Conservation (phyloP, 768 basidiomycete species). For the Collybia mongolica region DNA sequence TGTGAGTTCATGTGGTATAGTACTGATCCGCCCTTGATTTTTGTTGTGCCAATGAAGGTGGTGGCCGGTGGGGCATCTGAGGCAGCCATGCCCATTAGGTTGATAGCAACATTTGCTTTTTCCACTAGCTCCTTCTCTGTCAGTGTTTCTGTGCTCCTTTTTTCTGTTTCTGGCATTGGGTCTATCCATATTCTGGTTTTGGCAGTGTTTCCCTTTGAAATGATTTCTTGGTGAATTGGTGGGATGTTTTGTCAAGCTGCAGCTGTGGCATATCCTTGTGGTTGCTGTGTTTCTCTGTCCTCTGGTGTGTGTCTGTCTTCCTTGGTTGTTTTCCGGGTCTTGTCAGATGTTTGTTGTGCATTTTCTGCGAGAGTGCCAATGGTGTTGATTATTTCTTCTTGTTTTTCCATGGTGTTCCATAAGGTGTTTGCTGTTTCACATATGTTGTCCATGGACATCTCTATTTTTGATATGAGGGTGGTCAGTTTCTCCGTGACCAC, state of each 20-base stretch:
- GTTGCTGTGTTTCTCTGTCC: not conserved
- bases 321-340: not conserved
- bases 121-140: conserved; percentile 1
- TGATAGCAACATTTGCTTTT: not conserved
- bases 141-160: not conserved
- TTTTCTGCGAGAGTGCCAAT: not conserved
- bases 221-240: not conserved
- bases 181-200: not conserved
- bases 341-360: not conserved
- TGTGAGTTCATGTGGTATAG: not conserved
- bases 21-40: not conserved
- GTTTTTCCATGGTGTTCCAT: not conserved
- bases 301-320: not conserved
- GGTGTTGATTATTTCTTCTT: not conserved
- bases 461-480: not conserved
- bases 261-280: not conserved
- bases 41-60: not conserved
- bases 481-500: not conserved
- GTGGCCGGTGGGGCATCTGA: not conserved
- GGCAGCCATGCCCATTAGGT: not conserved
- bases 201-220: not conserved
- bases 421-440: not conserved
- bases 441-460: not conserved
- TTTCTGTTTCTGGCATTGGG: not conserved
- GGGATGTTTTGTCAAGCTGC: not conserved